Conservation (phyloP, 805 yeast genomes). For the Candida succiphila region DNA sequence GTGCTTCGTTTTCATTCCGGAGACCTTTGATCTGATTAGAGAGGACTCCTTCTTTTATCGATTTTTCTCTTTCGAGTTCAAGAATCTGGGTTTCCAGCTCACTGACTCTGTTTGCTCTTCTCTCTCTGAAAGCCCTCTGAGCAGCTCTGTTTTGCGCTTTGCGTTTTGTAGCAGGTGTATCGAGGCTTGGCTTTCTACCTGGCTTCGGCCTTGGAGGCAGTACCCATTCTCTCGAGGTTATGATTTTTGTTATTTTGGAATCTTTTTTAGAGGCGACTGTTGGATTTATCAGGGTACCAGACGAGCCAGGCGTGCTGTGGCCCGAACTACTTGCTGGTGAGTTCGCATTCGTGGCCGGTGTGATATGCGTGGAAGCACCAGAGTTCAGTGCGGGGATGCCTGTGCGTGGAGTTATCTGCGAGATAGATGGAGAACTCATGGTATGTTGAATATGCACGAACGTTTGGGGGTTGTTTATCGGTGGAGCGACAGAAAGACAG, state of each 20-base stretch:
- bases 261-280: neutral
- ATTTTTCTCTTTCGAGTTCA: slow-evolving; percentile 60
- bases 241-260: slow-evolving; percentile 34
- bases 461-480: too few species aligned
- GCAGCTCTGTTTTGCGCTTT: slow-evolving; percentile 94
- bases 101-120: slow-evolving; percentile 73
- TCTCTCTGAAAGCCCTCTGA: slow-evolving; percentile 81
- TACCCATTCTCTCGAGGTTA: slow-evolving; percentile 51
- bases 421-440: slow-evolving; percentile 1
- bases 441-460: too few species aligned
- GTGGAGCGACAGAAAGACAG: too few species aligned
- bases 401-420: slow-evolving; percentile 2
- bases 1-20: slow-evolving; percentile 32
- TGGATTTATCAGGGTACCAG: neutral
- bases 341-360: neutral
- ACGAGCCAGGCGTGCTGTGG: too few species aligned
- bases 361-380: neutral
- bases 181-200: slow-evolving; percentile 38
- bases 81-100: slow-evolving; percentile 64
- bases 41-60: slow-evolving; percentile 44
- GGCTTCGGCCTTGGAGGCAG: slow-evolving; percentile 56
- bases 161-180: slow-evolving; percentile 75
- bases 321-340: too few species aligned
- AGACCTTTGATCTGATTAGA: slow-evolving; percentile 41
- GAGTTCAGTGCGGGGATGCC: neutral